Base-by-base conservation (phyloP, 2,329 filamentous ascomycete species). In the Aureobasidium leucospermi region DNA sequence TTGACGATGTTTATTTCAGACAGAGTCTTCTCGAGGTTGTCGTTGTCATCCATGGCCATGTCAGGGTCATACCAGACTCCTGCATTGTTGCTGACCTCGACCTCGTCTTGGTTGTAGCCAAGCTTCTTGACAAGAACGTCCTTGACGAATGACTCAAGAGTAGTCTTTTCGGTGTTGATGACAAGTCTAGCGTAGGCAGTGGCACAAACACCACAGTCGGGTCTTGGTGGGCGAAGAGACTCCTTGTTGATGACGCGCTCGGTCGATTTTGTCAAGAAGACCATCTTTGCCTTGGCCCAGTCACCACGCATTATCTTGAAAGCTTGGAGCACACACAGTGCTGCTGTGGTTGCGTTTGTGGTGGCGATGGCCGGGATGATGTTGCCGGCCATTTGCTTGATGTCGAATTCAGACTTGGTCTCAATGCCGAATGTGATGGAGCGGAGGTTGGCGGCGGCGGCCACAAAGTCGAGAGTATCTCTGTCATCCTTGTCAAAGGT, bases 361-460 rank as follows among this genome's bases (percentile, higher is more conserved):
- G 94, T 99, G 5, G 94, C 94, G 70, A 99, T 99, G 1, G 94
- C 94, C 1, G 94, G 94, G 62, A 99, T 99, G 67, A 99, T 99
- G 71, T 99, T 99, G 58, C 94, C 94, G 4, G 94, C 94, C 93
- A 97, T 99, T 75, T 99, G 83, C 76, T 99, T 99, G 68, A 94
- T 92, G 70, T 97, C 92, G 69, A 97, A 99, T 61, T 95, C 90
- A 23, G 91, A 96, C 71, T 90, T 93, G 4, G 79, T 76, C 58
- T 93, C 88, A 60, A 99, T 96, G 59, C 86, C 88, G 69, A 99
- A 99, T n/a, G 96, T 81, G 28, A 84, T 79, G 1, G 93, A 94
- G 46, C 94, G 85, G 28, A 99, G 83, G 68, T 99, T 99, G 32
- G 93, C 90, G 65, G 88, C 90, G 0, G 94, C 85, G 1, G 91